phyloP scores from a whole-genome alignment of 2,329 filamentous ascomycete species.

The Phoma sp. region DNA sequence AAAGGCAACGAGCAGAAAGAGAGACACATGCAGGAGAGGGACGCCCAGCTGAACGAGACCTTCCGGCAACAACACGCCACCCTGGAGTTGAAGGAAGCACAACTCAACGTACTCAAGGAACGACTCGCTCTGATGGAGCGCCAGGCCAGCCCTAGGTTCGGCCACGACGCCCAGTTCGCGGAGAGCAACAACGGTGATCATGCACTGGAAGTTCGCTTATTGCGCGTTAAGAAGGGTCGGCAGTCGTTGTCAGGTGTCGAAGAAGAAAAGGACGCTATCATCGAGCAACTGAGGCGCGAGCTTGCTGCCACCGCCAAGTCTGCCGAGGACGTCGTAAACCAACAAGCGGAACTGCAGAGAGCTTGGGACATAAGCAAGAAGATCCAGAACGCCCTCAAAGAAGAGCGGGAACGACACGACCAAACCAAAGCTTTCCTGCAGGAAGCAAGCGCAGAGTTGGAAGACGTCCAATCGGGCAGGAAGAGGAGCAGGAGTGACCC shows the following conservation, averaged over 20 bases:
- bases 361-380: constrained; percentile 43
- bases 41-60: constrained; percentile 36
- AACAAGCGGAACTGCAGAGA: constrained; percentile 39
- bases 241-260: constrained; percentile 27
- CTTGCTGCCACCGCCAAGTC: constrained; percentile 27
- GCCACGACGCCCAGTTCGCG: constrained; percentile 18
- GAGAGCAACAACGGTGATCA: constrained; percentile 30
- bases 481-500: constrained; percentile 19
- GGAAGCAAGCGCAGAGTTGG: constrained; percentile 26
- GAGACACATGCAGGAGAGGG: constrained; percentile 38
- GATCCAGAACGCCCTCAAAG: constrained; percentile 34
- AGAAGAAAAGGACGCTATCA: constrained; percentile 37
- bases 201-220: constrained; percentile 40
- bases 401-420: constrained; percentile 36
- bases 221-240: constrained; percentile 39
- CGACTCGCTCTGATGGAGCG: constrained; percentile 35
- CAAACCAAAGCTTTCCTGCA: constrained; percentile 36
- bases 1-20: constrained; percentile 47
- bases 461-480: constrained; percentile 17
- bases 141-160: constrained; percentile 23
- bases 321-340: constrained; percentile 33
- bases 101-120: constrained; percentile 39
- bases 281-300: constrained; percentile 37
- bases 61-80: constrained; percentile 34
- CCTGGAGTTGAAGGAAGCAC: constrained; percentile 40